Base-by-base conservation (phyloP, 2,329 filamentous ascomycete genomes). In the Aspergillus viridinutans region DNA sequence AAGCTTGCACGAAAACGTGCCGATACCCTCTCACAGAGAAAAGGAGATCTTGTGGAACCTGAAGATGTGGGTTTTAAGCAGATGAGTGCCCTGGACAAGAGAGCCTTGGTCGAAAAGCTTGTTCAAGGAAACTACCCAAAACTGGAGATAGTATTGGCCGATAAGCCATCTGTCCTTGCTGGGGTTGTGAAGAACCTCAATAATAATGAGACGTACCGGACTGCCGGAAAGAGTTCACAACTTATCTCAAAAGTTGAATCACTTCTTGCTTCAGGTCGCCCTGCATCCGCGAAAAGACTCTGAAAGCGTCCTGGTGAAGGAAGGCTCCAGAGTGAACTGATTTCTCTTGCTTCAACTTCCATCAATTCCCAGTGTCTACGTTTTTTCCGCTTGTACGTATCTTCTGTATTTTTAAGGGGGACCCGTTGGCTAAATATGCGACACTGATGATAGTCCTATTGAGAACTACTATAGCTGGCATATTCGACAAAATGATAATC, bases 201-300 rank as follows among this genome's bases (percentile, higher is more conserved):
- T n/a, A 76, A 74, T 53, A 78, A 78, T 51, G 68, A 68, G 47
- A 77, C 74, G 14, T 78, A 76, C 62, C 68, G 70, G n/a, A 67
- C 65, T 17, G 56, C 67, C 8, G 67, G 69, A 20, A 75, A 77
- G 57, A 68, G 64, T 42, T 65, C 67, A 4, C 64, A 71, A 47
- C 74, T 78, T 52, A 60, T 77, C 58, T 59, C 65, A 42, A 75
- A 75, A 54, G 62, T 78, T 7, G 67, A 73, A 59, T 74, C 69
- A 42, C 64, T 74, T 23, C 58, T 78, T 35, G 60, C 64, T 45
- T 63, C 65, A 3, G 61, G 58, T 58, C 67, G 68, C 29, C 63
- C 61, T 14, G 9, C 21, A 25, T 7, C 43, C 12, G 21, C 53
- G 61, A 59, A 29, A 74, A 71, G 58, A 65, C 66, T 42, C 52